Evolutionary conservation across 768 basidiomycete genomes (phyloP), one percentile per base, ranked within the genome.

Genomic region (Agaricus bisporus): DNA sequence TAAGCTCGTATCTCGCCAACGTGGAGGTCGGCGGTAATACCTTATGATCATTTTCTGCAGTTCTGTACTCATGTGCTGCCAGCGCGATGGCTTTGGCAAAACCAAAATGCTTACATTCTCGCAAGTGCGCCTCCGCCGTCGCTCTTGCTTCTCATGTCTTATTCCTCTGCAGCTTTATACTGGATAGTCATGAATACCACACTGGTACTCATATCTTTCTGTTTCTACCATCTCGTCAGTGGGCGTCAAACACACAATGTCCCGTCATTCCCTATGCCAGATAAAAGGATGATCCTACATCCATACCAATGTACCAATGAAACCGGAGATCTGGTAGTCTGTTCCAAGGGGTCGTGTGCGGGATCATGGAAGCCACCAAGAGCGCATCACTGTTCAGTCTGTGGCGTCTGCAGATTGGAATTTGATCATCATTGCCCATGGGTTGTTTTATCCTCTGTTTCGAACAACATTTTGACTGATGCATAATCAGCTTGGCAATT

Each of bases 361-460:
- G 67, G 66, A 10, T 60, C 61, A 37, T 77, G 74, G 74, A 75
- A 72, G 55, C 73, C 75, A 10, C 75, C 75, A 6, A 63, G 73
- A 47, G 63, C 70, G 5, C 71, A 74, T 58, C 75, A 77, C 55
- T 77, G 75, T 60, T 72, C 72, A n/a, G 64, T 64, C 9, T 77
- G 75, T 48, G 71, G 70, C 35, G 71, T 73, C 14, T 77, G 75
- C 57, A 67, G 75, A 29, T 61, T 73, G 38, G 69, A 70, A 26
- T 75, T 74, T 56, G 74, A 77, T 56, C 75, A 77, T 57, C 75
- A 77, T 57, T 77, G 75, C 57, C 71, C 75, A 29, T 77, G 75
- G 75, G 75, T 74, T 26, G 64, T 56, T n/a, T 10, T 35, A 20
- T 46, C 12, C 20, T 46, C 12, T 32, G 8, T 32, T 2, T 32